Evolutionary conservation across 1,284 basidiomycete genomes (phyloP), one percentile per base, ranked within the genome.

Genomic region (Agroathelia rolfsii): DNA sequence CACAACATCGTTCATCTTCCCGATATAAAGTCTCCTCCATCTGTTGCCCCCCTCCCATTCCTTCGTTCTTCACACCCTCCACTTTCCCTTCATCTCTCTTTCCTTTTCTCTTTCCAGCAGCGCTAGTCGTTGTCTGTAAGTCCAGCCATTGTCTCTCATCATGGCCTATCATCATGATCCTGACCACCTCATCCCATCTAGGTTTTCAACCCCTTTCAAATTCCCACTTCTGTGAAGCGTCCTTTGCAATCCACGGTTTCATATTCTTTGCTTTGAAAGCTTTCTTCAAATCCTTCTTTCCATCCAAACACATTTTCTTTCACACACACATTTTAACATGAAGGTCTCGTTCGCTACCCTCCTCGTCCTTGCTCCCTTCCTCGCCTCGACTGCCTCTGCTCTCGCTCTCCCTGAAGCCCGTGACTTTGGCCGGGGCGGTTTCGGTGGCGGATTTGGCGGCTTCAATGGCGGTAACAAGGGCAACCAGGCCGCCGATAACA

Each of bases 251-350:
- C n/a, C n/a, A n/a, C n/a, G 28, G 3, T 41, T 44, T 24, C 37
- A 36, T 25, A 40, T 48, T 41, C 40, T 33, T 39, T 42, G 30
- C n/a, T n/a, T n/a, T n/a, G n/a, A n/a, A n/a, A n/a, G n/a, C n/a
- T 49, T 40, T 50, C 46, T 49, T 50, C 50, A 40, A 38, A 41
- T 46, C 45, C 36, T 37, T n/a, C n/a, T n/a, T n/a, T n/a, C n/a
- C n/a, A 42, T 41, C 24, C 34, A 37, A 27, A 40, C 45, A 40
- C 42, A 21, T 37, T 43, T 24, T 33, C 25, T 32, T 15, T 29
- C 24, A n/a, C n/a, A 34, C 36, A 38, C 21, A 33, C n/a, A n/a
- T n/a, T n/a, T n/a, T n/a, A 56, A 42, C 49, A 75, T 76, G 72
- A 71, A 66, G 59, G 48, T 51, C 40, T 51, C 58, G 28, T 40